Conservation (phyloP, 371 early-diverging fungal genomes). For the Mucor ambiguus region DNA sequence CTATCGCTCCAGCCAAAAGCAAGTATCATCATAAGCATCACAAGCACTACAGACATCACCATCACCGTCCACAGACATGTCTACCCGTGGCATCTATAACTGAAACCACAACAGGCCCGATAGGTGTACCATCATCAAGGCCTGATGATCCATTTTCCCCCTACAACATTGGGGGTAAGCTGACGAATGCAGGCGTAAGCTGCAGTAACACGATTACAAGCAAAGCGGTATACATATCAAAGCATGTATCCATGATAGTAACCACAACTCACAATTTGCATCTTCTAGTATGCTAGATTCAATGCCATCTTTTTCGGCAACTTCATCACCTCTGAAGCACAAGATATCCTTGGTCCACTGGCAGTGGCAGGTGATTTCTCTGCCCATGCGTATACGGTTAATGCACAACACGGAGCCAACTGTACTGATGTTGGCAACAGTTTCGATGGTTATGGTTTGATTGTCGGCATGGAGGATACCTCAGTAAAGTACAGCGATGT, state of each 20-base stretch:
- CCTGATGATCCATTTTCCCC: too few relatives aligned
- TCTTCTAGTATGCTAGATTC: conserved; percentile 2
- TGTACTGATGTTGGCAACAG: background rate
- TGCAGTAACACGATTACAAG: too few relatives aligned
- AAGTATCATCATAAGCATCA: background rate
- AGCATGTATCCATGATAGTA: too few relatives aligned
- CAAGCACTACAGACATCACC: background rate
- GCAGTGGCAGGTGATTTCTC: conserved; percentile 16
- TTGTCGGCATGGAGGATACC: conserved; percentile 3
- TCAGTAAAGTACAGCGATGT: background rate
- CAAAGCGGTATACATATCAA: too few relatives aligned
- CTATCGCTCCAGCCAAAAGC: background rate
- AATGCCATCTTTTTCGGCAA: conserved; percentile 21
- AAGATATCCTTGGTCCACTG: conserved; percentile 15
- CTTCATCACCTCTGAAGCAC: conserved; percentile 7
- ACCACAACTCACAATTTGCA: background rate
- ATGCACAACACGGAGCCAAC: conserved; percentile 3
- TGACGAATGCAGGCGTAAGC: too few relatives aligned
- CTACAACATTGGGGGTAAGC: too few relatives aligned
- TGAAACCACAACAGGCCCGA: background rate
- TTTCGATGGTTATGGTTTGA: conserved; percentile 5
- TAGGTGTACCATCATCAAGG: background rate
- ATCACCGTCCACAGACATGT: background rate
- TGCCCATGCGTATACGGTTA: conserved; percentile 8
- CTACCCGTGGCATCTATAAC: background rate